Evolutionary conservation across 768 basidiomycete species (phyloP), one percentile per base, ranked within the genome.

Genomic region (Lentinula edodes): DNA sequence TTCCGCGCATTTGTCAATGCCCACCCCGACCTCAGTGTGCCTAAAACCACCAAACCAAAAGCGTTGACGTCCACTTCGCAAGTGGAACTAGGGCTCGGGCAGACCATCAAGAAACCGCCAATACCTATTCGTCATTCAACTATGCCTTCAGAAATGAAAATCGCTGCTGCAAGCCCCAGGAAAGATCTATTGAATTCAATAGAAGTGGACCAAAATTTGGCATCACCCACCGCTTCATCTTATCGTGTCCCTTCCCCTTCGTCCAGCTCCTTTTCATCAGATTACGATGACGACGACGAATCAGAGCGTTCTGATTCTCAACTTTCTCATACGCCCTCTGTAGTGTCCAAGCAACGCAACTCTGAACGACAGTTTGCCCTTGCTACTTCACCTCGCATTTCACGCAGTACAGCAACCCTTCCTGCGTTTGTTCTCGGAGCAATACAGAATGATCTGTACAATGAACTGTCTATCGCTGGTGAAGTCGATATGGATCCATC

Each of bases 1-100:
- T 99, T 93, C 80, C 85, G 88, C 62, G 87, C 93, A 7, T 99
- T 97, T 70, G 89, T 98, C 65, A 83, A 89, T 66, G 90, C 94
- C 38, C 95, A 99, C 72, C 95, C 95, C 28, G 95, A 97, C 72
- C 79, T 97, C 41, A 60, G 53, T 28, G 41, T 35, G 32, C 69
- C 69, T 20, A 69, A 69, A 52, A 73, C 75, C 28, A 76, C 74
- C 3, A 64, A 68, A 18, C 78, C 78, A n/a, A 70, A 76, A 64
- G 78, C 78, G 18, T 61, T 70, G 20, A 65, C 71, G 8, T 61
- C 63, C 5, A 36, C 66, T n/a, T 56, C 55, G 8, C 55, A 56
- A 56, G 20, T 41, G 13, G 55, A 56, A 23, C 38, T 56, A 43
- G 55, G 55, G n/a, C 23, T 56, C 34, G 55, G 53, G 10, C 63